Evolutionary conservation across 2,329 filamentous ascomycete species (phyloP).

Genomic region (Penicillium corylophilum): DNA sequence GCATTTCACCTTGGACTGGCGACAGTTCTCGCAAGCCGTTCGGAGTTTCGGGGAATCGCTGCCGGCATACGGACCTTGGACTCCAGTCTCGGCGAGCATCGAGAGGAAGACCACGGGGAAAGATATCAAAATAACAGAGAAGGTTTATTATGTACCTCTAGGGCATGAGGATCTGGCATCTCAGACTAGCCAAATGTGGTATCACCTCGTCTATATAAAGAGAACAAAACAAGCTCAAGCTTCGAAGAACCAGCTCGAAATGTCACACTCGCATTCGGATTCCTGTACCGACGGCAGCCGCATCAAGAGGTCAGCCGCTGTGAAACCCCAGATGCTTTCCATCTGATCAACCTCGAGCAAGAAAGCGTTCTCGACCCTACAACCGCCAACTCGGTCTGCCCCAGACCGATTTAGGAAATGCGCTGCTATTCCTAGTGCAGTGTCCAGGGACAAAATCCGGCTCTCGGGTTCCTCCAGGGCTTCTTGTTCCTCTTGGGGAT

Average conservation of each 20-base stretch:
- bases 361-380: conserved; percentile 7
- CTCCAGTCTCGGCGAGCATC: conserved; percentile 29
- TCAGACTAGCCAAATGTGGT: not conserved
- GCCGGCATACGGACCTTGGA: conserved; percentile 10
- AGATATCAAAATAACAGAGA: not conserved
- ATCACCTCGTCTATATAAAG: conserved; percentile 16
- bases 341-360: conserved; percentile 36
- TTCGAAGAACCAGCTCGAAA: conserved; percentile 13
- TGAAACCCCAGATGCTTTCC: conserved; percentile 35
- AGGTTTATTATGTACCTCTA: not conserved
- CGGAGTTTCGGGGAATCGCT: conserved; percentile 37
- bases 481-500: conserved; percentile 1
- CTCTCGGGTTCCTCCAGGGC: not conserved
- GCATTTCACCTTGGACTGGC: conserved; percentile 43
- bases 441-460: not conserved
- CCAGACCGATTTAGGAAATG: not conserved
- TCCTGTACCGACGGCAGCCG: conserved; percentile 32
- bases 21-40: conserved; percentile 41
- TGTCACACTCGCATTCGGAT: conserved; percentile 32
- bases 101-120: not conserved
- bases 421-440: conserved; percentile 13
- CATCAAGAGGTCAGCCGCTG: conserved; percentile 39
- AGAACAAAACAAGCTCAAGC: conserved; percentile 19
- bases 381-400: not conserved
- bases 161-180: too few relatives aligned